Evolutionary conservation across 2,329 filamentous ascomycete genomes (phyloP), one percentile per base, ranked within the genome.

Genomic region (Diaporthe citri): DNA sequence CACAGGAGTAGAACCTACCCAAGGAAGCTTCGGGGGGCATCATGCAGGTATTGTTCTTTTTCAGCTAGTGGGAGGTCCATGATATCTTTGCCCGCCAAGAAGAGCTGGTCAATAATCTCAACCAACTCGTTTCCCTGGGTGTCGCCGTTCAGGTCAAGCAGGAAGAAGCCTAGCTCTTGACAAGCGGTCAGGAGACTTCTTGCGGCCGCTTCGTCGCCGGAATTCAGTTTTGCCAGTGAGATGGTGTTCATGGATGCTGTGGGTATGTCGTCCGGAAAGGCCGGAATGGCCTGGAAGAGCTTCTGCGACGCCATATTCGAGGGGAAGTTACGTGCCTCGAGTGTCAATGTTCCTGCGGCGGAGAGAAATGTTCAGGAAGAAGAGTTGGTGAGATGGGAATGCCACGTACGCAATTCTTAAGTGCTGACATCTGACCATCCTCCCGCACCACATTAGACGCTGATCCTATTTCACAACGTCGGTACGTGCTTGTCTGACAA

Each of bases 151-250:
- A 79, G 66, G 17, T 78, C 77, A 1, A 79, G 74, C 7, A 77
- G 48, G 39, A 79, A 79, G 56, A 78, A 78, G n/a, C 75, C 78
- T 22, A 79, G 71, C 41, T 78, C 51, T 41, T 56, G 60, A 73
- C 60, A 73, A 39, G 71, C 72, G 15, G 60, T 17, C 10, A 76
- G 13, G 7, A 73, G 51, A 22, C n/a, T n/a, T 59, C 36, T 31
- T 13, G 75, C 72, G 31, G 60, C 62, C 15, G 52, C 25, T 55
- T 66, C 43, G 28, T 75, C 70, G n/a, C 64, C 69, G 7, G 59
- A 28, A 20, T 46, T 31, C 46, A 75, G 43, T 13, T 41, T 28
- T 56, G 28, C 56, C 13, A 77, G 48, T 3, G 76, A 73, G 39
- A 78, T 69, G 52, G 57, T 76, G 6, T 17, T 31, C 72, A 78